phyloP scores from a whole-genome alignment of 306 rosid genomes.

The Argentina anserina region DNA sequence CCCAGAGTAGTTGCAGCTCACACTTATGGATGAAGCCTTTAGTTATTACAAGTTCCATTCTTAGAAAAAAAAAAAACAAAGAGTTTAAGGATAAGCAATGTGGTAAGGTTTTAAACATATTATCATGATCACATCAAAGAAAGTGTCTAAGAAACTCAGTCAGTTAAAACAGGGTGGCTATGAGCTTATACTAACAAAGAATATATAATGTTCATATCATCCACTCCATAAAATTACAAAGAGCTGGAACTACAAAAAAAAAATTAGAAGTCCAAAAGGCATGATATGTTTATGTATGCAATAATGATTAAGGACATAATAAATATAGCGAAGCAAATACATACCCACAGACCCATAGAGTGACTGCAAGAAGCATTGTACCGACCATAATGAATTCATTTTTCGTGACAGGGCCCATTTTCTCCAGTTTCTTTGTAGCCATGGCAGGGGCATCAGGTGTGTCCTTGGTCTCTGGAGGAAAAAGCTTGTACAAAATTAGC shows the following conservation, averaged over 20 bases:
- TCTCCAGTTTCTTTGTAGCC: slow-evolving; percentile 73
- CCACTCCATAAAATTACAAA: not conserved
- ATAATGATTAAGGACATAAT: not conserved
- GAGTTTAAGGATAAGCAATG: too few species aligned
- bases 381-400: slow-evolving; percentile 83
- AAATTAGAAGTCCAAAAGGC: not conserved
- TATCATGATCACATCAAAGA: too few species aligned
- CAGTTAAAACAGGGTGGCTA: too few species aligned
- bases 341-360: slow-evolving; percentile 95
- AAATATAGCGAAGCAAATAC: slow-evolving; percentile 15
- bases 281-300: not conserved
- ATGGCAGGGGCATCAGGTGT: slow-evolving; percentile 96
- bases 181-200: not conserved
- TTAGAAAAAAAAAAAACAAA: not conserved
- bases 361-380: slow-evolving; percentile 91
- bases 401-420: slow-evolving; percentile 74
- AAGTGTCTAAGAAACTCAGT: too few species aligned
- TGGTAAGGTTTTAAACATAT: too few species aligned
- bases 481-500: slow-evolving; percentile 67
- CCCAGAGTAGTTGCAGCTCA: not conserved
- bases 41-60: not conserved
- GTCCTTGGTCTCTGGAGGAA: slow-evolving; percentile 89
- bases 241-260: not conserved
- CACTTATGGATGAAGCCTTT: not conserved
- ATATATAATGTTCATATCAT: not conserved